Evolutionary conservation across 2,329 filamentous ascomycete genomes (phyloP), one percentile per base, ranked within the genome.

Genomic region (Orbilia ellipsospora): DNA sequence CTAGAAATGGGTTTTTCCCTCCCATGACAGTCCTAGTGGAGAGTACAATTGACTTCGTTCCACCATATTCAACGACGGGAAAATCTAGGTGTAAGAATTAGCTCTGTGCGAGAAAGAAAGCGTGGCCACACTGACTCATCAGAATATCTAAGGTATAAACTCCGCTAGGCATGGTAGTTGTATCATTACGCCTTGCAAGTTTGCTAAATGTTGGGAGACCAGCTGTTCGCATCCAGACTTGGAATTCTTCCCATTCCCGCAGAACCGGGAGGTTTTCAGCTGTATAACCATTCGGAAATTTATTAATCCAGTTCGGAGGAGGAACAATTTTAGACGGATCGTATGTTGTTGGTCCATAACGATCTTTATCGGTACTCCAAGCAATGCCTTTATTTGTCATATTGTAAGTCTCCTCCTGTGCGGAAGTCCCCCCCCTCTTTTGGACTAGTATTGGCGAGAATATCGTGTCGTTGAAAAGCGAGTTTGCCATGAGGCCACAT

Each of bases 171-270:
- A 99, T 90, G 0, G 84, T 81, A 1, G 86, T 84, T 0, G 85
- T 85, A 81, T 97, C 90, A 81, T 97, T 97, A 73, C 93, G 88
- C 82, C 90, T 88, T 54, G 93, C 92, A 55, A 99, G 85, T 84
- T 99, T 99, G 87, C 92, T 97, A 82, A 99, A 99, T 4, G 90
- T 91, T 0, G 95, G 95, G 80, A 98, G 84, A 70, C 94, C 95
- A 23, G 95, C 95, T 1, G 96, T 96, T 79, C 95, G 90, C 95
- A 99, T 99, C 95, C 95, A 99, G 20, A 98, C 94, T 83, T 97
- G 94, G 82, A 99, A 96, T 51, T 89, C 89, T 82, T 97, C 91
- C 83, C 93, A 90, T 0, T 88, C 84, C 77, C 90, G 86, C 16
- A 98, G 82, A 79, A 95, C 83, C 0, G 93, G 56, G 20, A 92